These are phyloP conservation scores for Metarhizium anisopliae DNA, from an alignment of 2,329 filamentous ascomycete genomes.

Conservation along the genomic window DNA sequence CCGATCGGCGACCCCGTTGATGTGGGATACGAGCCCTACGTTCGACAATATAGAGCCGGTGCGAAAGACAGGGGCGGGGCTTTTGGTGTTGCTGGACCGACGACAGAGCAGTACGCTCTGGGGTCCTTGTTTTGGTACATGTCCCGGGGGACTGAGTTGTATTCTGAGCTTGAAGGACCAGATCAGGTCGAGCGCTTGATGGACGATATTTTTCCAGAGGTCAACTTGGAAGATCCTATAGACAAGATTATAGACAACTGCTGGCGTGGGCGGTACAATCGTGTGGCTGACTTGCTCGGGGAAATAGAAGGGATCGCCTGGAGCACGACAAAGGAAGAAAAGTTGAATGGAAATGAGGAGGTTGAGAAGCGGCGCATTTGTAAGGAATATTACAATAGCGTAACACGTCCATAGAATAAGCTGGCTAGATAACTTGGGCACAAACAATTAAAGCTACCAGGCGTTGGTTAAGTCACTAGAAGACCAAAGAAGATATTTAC, in stretches of 20 bases:
- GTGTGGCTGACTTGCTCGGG: slow-evolving; percentile 9
- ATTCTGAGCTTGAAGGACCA: slow-evolving; percentile 9
- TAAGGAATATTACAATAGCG: no score
- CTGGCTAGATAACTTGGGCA: no score
- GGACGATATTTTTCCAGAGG: slow-evolving; percentile 6
- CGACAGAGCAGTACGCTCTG: slow-evolving; percentile 12
- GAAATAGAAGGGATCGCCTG: not conserved
- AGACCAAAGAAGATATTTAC: no score
- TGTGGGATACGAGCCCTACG: slow-evolving; percentile 13
- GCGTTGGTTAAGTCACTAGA: no score
- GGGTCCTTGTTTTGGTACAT: slow-evolving; percentile 14
- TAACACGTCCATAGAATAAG: no score
- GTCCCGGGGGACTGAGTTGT: slow-evolving; percentile 9
- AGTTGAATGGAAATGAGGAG: no score
- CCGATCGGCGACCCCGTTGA: slow-evolving; percentile 6
- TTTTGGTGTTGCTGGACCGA: slow-evolving; percentile 8
- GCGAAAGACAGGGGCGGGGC: not conserved
- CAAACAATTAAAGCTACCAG: no score
- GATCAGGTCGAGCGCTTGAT: slow-evolving; percentile 8
- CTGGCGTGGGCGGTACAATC: slow-evolving; percentile 7
- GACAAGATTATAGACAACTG: slow-evolving; percentile 11
- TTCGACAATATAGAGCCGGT: slow-evolving; percentile 7
- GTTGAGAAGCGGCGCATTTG: no score
- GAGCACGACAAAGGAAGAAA: no score
- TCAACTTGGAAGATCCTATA: slow-evolving; percentile 6